Base-by-base conservation (phyloP, 139 green algal species). In the Chlamydomonas urium region DNA sequence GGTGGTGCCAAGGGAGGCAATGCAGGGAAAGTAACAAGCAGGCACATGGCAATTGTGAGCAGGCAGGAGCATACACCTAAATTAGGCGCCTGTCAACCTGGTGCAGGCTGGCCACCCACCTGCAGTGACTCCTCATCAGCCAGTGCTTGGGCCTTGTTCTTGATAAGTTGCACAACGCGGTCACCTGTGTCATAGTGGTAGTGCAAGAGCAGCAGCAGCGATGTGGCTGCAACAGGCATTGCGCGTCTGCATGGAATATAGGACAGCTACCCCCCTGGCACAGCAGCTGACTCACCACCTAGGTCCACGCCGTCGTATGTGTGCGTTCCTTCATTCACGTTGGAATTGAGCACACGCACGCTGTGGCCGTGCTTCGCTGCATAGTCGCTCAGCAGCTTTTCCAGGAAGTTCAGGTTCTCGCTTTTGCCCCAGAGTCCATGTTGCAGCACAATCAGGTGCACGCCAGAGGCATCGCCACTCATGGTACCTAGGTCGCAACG, bases 301-400 rank as follows among this genome's bases (percentile, higher is more conserved):
- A 63, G 10, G 6, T 83, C 72, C 2, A 76, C 48, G 0, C 77
- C 77, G n/a, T 83, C 66, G 34, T 78, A 82, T 1, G 76, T 82
- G n/a, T n/a, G n/a, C 2, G 48, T 2, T 29, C 65, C 57, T 3
- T 71, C 56, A 24, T 71, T 59, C 14, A 53, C 45, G 4, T 48
- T 50, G 26, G 35, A 65, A 33, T 37, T 63, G 26, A 76, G 38
- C 26, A 65, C 32, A 17, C 38, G 42, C 47, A 62, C 17, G 32
- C 24, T 35, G 8, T 29, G 47, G 21, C 32, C 19, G 24, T n/a
- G 31, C 23, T 48, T 2, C 28, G 29, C 67, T 23, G 5, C n/a
- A 28, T 24, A 28, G 24, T 57, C 2, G 2, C 34, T 10, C 33
- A 74, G 6, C 35, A 38, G 6, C 8, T 65, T 35, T 63, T 36